phyloP scores from a whole-genome alignment of 2,329 filamentous ascomycete genomes.

The Byssochlamys sp. region DNA sequence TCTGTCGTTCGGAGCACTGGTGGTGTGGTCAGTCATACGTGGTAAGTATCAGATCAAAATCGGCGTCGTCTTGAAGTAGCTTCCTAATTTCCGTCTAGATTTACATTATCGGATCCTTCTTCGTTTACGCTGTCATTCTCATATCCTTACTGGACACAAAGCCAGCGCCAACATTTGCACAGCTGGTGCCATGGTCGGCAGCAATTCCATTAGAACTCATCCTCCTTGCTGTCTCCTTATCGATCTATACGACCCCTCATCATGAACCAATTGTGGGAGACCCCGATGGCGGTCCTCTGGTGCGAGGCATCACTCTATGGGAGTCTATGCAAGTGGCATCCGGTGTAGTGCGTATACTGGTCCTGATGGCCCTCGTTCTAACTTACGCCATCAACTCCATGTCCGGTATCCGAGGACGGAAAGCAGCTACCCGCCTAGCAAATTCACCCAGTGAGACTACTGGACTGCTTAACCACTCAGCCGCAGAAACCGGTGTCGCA shows the following conservation, averaged over 20 bases:
- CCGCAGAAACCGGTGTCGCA: conserved; percentile 36
- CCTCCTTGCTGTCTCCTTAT: conserved; percentile 59
- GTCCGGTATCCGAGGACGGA: conserved; percentile 33
- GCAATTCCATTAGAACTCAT: conserved; percentile 63
- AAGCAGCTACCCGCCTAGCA: conserved; percentile 17
- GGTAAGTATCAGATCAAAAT: conserved; percentile 43
- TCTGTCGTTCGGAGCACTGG: conserved; percentile 56
- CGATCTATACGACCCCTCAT: conserved; percentile 59
- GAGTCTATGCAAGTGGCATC: conserved; percentile 40
- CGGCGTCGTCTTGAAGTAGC: background rate
- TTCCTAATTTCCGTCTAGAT: conserved; percentile 47
- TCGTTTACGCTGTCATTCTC: conserved; percentile 75
- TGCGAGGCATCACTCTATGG: conserved; percentile 32
- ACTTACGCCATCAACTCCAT: conserved; percentile 48
- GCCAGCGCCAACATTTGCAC: conserved; percentile 68
- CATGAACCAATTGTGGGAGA: conserved; percentile 50
- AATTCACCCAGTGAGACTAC: conserved; percentile 36
- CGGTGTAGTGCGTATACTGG: conserved; percentile 57
- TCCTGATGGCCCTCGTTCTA: conserved; percentile 52
- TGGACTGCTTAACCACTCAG: conserved; percentile 30
- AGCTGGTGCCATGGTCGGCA: conserved; percentile 69
- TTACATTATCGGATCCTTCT: conserved; percentile 73
- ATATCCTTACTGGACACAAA: conserved; percentile 78
- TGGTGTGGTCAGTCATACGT: conserved; percentile 73
- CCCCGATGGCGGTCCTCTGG: conserved; percentile 33